phyloP scores from a whole-genome alignment of 2,329 filamentous ascomycete genomes.

The Epichloe glyceriae region DNA sequence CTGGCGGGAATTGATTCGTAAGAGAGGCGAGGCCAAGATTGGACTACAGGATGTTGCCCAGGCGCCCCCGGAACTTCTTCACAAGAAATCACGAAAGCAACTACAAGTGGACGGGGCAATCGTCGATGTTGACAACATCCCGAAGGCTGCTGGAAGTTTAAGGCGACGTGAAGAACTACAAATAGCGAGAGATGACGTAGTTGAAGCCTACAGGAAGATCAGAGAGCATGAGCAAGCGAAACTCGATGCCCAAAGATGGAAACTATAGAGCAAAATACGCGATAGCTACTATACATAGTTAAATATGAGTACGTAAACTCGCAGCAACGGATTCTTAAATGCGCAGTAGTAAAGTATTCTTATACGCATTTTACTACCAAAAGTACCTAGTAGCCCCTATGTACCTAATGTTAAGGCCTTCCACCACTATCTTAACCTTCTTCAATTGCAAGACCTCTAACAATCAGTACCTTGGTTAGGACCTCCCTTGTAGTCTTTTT shows the following conservation, averaged over 20 bases:
- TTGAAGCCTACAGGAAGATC: constrained; percentile 27
- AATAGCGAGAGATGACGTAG: constrained; percentile 20
- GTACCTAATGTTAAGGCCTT: too few species aligned
- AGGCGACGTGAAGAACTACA: constrained; percentile 27
- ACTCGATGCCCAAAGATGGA: constrained; percentile 9
- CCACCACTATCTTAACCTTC: too few species aligned
- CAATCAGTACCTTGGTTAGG: too few species aligned
- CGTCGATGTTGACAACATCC: constrained; percentile 23
- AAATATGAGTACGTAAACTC: not conserved
- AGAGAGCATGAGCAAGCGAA: constrained; percentile 25
- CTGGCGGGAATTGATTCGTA: constrained; percentile 61
- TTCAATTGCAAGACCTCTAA: too few species aligned
- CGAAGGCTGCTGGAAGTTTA: constrained; percentile 26
- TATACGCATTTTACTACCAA: not conserved
- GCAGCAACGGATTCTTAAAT: too few species aligned
- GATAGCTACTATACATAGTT: not conserved
- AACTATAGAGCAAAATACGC: not conserved
- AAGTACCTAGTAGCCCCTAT: not conserved
- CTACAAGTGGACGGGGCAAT: constrained; percentile 21
- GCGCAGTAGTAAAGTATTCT: not conserved
- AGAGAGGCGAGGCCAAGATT: constrained; percentile 42
- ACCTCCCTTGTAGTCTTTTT: too few species aligned
- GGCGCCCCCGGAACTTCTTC: constrained; percentile 65
- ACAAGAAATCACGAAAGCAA: constrained; percentile 28
- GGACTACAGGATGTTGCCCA: constrained; percentile 49